Percentiles rank a stretch among this genome's conserved stretches.
Conservation (phyloP, 139 green algal species). For the Deuterostichococcus epilithicus region DNA sequence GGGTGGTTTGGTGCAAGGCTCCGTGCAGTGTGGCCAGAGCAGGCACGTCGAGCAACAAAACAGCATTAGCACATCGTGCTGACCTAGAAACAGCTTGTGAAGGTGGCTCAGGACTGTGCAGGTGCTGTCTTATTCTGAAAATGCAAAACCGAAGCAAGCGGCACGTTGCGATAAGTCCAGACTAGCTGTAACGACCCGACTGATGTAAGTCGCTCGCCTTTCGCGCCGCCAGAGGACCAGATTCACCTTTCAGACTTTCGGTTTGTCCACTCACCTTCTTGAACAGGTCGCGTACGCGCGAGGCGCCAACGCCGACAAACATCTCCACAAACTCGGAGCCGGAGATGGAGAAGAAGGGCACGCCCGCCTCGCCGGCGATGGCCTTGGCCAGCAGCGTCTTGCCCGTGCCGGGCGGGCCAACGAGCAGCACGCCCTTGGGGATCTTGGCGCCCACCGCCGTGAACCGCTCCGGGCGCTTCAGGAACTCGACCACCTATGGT, state of each 20-base stretch:
- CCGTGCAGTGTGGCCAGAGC: too few relatives aligned
- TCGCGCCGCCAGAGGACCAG: too few relatives aligned
- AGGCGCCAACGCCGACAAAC: slow-evolving; percentile 97
- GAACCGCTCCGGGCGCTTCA: slow-evolving; percentile 99
- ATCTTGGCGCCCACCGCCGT: slow-evolving; percentile 97
- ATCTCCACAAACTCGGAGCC: slow-evolving; percentile 99
- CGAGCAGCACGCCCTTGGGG: slow-evolving; percentile 96
- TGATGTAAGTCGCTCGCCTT: too few relatives aligned
- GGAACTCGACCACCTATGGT: slow-evolving; percentile 93
- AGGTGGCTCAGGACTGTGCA: too few relatives aligned
- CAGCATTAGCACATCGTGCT: too few relatives aligned
- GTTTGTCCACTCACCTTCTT: slow-evolving; percentile 74
- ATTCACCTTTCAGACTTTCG: too few relatives aligned
- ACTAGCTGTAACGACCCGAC: too few relatives aligned
- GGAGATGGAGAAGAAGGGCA: slow-evolving; percentile 98
- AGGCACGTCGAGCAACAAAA: too few relatives aligned
- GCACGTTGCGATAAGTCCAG: too few relatives aligned
- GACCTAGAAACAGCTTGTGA: too few relatives aligned
- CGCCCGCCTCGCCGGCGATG: slow-evolving; percentile 94
- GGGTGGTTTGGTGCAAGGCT: background rate
- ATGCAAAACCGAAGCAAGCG: too few relatives aligned
- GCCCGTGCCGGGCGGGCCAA: slow-evolving; percentile 92
- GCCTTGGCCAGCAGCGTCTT: slow-evolving; percentile 99
- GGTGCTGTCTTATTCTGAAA: too few relatives aligned
- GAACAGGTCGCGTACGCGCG: slow-evolving; percentile 94